Percentiles rank a stretch among this genome's conserved stretches.
Conservation (phyloP, 169 alveolate genomes). For the Eimeria tenella region DNA sequence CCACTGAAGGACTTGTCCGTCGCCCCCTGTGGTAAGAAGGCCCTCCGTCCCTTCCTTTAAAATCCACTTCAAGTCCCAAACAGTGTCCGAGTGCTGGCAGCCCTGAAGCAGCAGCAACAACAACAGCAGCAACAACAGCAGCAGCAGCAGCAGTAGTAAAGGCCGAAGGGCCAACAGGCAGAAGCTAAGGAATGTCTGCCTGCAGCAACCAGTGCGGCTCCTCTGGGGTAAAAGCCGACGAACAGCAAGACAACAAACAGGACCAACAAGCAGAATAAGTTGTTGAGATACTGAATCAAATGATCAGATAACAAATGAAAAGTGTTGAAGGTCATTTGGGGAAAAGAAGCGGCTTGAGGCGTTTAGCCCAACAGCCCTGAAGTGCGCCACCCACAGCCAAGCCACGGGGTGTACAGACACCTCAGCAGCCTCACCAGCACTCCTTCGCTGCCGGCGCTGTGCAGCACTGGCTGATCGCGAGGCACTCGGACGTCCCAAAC, state of each 20-base stretch:
- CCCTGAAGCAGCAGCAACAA: conserved; percentile 20
- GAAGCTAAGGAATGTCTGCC: not conserved
- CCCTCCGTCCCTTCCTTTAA: conserved; percentile 74
- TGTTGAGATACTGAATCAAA: too few species aligned
- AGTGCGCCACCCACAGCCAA: too few species aligned
- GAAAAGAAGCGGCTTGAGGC: too few species aligned
- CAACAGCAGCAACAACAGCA: not conserved
- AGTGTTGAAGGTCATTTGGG: too few species aligned
- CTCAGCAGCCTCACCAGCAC: conserved; percentile 50
- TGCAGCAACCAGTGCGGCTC: not conserved
- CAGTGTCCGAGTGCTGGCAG: conserved; percentile 92
- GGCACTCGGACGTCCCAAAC: conserved; percentile 90
- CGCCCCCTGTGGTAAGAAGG: conserved; percentile 86
- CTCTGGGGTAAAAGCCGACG: too few species aligned
- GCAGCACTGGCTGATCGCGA: conserved; percentile 86
- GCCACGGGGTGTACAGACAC: not conserved
- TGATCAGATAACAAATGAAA: too few species aligned
- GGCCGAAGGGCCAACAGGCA: not conserved
- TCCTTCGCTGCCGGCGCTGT: conserved; percentile 71
- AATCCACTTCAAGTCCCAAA: conserved; percentile 96
- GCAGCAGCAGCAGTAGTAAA: not conserved
- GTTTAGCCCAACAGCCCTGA: too few species aligned
- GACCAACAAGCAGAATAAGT: too few species aligned
- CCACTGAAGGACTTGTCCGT: conserved; percentile 94
- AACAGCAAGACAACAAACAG: too few species aligned